Evolutionary conservation across 208 protist species (phyloP).

Genomic region (Leishmania mexicana): DNA sequence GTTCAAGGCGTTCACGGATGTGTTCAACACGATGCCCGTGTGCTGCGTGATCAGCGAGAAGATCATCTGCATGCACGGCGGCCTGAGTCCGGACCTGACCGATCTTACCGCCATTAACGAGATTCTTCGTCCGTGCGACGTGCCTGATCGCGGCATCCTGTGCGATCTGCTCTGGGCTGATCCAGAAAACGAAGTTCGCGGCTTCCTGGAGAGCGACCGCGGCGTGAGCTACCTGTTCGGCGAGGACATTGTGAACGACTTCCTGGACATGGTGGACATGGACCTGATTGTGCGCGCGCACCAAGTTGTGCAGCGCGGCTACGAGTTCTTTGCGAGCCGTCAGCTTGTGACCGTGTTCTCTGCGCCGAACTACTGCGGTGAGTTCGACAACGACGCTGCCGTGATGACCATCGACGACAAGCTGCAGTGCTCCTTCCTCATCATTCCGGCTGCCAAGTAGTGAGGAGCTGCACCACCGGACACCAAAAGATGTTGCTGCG

Average conservation of each 20-base stretch:
- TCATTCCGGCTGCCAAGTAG: constrained; percentile 57
- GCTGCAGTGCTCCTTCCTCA: constrained; percentile 97
- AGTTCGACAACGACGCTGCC: constrained; percentile 99
- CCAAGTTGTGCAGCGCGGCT: constrained; percentile 98
- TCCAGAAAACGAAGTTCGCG: constrained; percentile 68
- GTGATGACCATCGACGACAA: constrained; percentile 97
- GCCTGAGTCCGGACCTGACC: constrained; percentile 97
- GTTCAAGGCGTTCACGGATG: constrained; percentile 99
- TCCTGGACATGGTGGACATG: constrained; percentile 98
- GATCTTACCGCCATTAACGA: constrained; percentile 94
- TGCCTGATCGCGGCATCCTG: constrained; percentile 99
- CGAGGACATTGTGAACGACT: constrained; percentile 97
- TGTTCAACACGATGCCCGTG: constrained; percentile 99
- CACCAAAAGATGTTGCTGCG: too few species aligned
- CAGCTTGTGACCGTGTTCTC: constrained; percentile 99
- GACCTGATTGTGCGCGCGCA: constrained; percentile 99
- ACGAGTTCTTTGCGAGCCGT: constrained; percentile 99
- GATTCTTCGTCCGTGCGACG: constrained; percentile 97
- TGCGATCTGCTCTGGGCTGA: constrained; percentile 99
- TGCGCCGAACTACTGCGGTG: constrained; percentile 99
- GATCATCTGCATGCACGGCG: constrained; percentile 99
- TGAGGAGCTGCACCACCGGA: not conserved
- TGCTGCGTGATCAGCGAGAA: constrained; percentile 99
- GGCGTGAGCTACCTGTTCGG: constrained; percentile 99
- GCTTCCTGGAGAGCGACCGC: constrained; percentile 98